A percentile compares a stretch with the other conserved stretches of the same genome.
Conservation (phyloP, 2,329 filamentous ascomycete genomes). For the Allantophomopsis lycopodina region DNA sequence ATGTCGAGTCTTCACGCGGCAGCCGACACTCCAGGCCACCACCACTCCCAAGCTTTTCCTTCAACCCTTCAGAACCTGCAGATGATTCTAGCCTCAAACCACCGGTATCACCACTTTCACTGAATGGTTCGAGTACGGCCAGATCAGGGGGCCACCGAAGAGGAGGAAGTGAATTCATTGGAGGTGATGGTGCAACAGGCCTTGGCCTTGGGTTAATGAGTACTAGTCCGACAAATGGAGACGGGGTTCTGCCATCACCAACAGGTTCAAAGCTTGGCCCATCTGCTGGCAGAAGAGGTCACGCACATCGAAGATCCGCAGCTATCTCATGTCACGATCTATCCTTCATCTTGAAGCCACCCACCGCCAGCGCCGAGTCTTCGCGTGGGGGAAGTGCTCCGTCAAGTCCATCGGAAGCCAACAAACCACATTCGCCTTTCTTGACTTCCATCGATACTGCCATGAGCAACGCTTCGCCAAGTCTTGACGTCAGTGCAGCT, state of each 20-base stretch:
- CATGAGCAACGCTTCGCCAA: constrained; percentile 5
- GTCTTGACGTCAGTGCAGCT: not conserved
- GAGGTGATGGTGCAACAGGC: constrained; percentile 43
- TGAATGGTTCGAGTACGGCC: constrained; percentile 17
- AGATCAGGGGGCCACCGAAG: constrained; percentile 53
- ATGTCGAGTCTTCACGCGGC: constrained; percentile 11
- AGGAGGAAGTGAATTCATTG: constrained; percentile 77
- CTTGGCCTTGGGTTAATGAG: constrained; percentile 37
- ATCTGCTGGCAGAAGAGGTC: constrained; percentile 46
- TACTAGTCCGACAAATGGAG: constrained; percentile 55
- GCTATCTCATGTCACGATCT: constrained; percentile 71
- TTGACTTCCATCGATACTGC: constrained; percentile 10
- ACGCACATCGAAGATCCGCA: constrained; percentile 68
- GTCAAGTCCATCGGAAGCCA: constrained; percentile 28
- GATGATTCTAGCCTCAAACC: not conserved
- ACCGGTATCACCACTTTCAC: constrained; percentile 14
- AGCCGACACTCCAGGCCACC: constrained; percentile 9
- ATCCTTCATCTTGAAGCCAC: constrained; percentile 45
- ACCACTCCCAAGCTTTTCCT: constrained; percentile 18
- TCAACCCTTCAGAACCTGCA: constrained; percentile 14
- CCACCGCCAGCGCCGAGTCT: constrained; percentile 4
- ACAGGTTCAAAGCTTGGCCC: constrained; percentile 31
- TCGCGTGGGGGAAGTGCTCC: constrained; percentile 20
- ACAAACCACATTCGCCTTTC: constrained; percentile 8
- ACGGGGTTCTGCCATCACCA: constrained; percentile 41